These are phyloP conservation scores for Moniliella sp. DNA, from an alignment of 1,284 basidiomycete genomes.

Conservation along the genomic window DNA sequence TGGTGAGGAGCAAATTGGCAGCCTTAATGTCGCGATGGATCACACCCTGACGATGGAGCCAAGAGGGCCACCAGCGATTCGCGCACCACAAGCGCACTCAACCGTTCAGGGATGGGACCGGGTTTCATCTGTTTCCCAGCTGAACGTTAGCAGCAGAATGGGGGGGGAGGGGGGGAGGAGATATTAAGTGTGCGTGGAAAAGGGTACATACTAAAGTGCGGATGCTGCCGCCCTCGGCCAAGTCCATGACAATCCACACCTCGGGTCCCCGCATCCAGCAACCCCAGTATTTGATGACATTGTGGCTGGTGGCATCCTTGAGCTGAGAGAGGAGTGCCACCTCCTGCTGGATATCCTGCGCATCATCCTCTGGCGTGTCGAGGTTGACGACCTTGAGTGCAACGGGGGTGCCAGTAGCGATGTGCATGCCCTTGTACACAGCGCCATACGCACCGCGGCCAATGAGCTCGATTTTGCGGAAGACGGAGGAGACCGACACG, in stretches of 20 bases:
- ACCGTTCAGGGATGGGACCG: slow-evolving; percentile 62
- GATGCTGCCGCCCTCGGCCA: slow-evolving; percentile 82
- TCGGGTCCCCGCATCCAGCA: slow-evolving; percentile 81
- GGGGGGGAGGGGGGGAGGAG: background rate
- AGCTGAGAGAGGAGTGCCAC: slow-evolving; percentile 77
- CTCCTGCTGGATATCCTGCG: slow-evolving; percentile 85
- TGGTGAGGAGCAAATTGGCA: slow-evolving; percentile 74
- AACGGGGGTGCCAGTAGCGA: slow-evolving; percentile 61
- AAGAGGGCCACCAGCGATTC: slow-evolving; percentile 65
- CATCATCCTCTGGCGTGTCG: slow-evolving; percentile 74
- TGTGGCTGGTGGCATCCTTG: slow-evolving; percentile 50
- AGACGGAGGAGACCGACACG: slow-evolving; percentile 10
- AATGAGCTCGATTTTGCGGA: slow-evolving; percentile 23
- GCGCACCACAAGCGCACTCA: slow-evolving; percentile 63
- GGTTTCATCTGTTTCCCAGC: slow-evolving; percentile 46
- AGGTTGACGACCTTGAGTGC: slow-evolving; percentile 96
- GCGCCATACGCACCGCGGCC: slow-evolving; percentile 30
- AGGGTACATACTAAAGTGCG: slow-evolving; percentile 46
- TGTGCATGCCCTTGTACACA: slow-evolving; percentile 41
- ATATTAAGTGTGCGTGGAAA: background rate
- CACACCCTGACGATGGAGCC: slow-evolving; percentile 75
- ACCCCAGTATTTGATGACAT: slow-evolving; percentile 85
- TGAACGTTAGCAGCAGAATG: slow-evolving; percentile 40
- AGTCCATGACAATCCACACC: slow-evolving; percentile 98
- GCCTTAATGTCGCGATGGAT: slow-evolving; percentile 94